Evolutionary conservation across 2,329 filamentous ascomycete species (phyloP).

Genomic region (Trichocomaceae sp.): DNA sequence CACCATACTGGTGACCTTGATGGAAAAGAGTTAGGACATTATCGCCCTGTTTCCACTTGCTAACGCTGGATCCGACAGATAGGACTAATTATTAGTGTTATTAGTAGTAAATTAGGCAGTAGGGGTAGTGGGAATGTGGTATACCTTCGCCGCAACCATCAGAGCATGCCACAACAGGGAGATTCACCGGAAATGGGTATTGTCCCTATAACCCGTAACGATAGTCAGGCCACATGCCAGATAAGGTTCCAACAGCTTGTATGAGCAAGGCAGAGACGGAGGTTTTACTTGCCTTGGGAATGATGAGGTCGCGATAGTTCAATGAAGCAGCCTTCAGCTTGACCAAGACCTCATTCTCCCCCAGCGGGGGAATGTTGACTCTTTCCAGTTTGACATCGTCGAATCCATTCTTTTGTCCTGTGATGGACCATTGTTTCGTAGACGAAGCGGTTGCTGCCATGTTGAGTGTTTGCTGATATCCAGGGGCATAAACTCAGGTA

Average conservation of each 20-base stretch:
- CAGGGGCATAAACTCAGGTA: neutral
- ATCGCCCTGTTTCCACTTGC: slow-evolving; percentile 53
- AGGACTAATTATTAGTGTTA: no score
- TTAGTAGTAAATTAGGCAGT: no score
- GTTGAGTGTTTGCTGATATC: no score
- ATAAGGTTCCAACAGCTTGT: neutral
- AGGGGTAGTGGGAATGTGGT: no score
- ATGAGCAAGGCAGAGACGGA: slow-evolving; percentile 47
- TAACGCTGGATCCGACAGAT: slow-evolving; percentile 50
- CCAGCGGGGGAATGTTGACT: slow-evolving; percentile 52
- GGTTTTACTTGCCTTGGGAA: slow-evolving; percentile 44
- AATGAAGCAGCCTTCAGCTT: slow-evolving; percentile 50
- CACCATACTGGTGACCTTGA: slow-evolving; percentile 49
- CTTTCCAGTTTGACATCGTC: slow-evolving; percentile 53
- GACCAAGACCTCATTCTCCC: slow-evolving; percentile 66
- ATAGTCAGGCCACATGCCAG: slow-evolving; percentile 30
- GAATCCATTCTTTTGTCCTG: slow-evolving; percentile 48
- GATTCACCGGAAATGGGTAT: slow-evolving; percentile 28
- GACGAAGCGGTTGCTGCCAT: slow-evolving; percentile 36
- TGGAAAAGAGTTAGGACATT: slow-evolving; percentile 54
- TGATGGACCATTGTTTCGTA: slow-evolving; percentile 50
- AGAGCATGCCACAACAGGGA: slow-evolving; percentile 30
- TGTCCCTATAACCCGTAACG: slow-evolving; percentile 21
- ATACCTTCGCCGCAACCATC: slow-evolving; percentile 41
- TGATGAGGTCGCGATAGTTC: slow-evolving; percentile 46